Conservation (phyloP, 2,329 filamentous ascomycete genomes). For the Lizonia empirigonia region DNA sequence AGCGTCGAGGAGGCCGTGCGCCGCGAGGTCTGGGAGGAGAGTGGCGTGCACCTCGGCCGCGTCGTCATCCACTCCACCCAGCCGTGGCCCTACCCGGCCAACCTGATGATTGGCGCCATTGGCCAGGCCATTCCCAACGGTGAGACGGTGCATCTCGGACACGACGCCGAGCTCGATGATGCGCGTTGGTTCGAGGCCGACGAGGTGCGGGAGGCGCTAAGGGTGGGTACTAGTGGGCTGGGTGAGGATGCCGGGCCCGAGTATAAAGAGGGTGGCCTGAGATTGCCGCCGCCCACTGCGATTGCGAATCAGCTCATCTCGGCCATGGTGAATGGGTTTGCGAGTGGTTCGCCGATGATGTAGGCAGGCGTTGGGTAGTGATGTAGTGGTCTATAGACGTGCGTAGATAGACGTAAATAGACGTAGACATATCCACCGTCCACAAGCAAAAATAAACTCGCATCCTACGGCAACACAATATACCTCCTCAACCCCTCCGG, state of each 20-base stretch:
- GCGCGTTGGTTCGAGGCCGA: conserved; percentile 87
- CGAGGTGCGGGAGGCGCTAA: conserved; percentile 77
- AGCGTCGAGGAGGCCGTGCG: conserved; percentile 58
- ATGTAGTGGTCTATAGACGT: too few relatives aligned
- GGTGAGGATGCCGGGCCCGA: conserved; percentile 67
- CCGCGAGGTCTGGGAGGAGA: conserved; percentile 59
- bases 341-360: conserved; percentile 58
- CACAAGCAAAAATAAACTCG: background rate
- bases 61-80: conserved; percentile 59
- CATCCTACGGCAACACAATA: conserved; percentile 77
- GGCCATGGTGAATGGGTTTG: conserved; percentile 78
- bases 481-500: conserved; percentile 89
- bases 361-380: conserved; percentile 27
- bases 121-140: conserved; percentile 81
- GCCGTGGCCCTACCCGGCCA: conserved; percentile 61
- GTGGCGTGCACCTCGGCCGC: conserved; percentile 54
- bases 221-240: conserved; percentile 68
- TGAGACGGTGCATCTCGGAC: conserved; percentile 79
- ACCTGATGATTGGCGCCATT: conserved; percentile 69
- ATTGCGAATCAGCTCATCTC: conserved; percentile 90
- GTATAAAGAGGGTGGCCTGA: conserved; percentile 77
- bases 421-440: too few relatives aligned
- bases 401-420: background rate
- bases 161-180: conserved; percentile 89
- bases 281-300: conserved; percentile 82